phyloP scores from a whole-genome alignment of 441 rosid genomes.

The Arabidopsis lyrata region DNA sequence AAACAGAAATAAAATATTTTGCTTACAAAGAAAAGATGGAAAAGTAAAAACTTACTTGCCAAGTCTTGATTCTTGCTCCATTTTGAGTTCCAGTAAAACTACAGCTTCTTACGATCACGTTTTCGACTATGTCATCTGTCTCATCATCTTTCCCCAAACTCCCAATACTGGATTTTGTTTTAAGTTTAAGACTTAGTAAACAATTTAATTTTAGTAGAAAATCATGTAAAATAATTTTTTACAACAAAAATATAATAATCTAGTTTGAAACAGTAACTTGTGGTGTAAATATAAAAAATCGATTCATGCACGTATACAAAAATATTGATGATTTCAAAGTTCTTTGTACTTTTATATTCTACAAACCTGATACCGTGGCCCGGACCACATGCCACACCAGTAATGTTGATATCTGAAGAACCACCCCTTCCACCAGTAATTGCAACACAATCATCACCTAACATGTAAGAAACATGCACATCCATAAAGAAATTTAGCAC shows the following conservation, averaged over 20 bases:
- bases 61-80: slow-evolving; percentile 34
- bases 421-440: slow-evolving; percentile 9
- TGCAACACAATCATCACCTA: slow-evolving; percentile 44
- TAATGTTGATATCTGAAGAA: slow-evolving; percentile 25
- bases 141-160: slow-evolving; percentile 30
- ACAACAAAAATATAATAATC: background rate
- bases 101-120: slow-evolving; percentile 10
- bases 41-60: slow-evolving; percentile 7
- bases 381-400: slow-evolving; percentile 40
- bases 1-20: background rate
- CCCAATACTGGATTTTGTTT: slow-evolving; percentile 26
- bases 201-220: background rate
- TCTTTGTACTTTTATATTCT: background rate
- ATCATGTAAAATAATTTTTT: background rate
- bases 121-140: background rate
- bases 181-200: background rate
- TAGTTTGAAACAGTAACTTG: background rate
- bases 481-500: background rate
- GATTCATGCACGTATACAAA: too few relatives aligned
- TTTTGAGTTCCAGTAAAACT: slow-evolving; percentile 22
- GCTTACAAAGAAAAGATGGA: background rate
- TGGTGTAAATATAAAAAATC: background rate
- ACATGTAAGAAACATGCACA: background rate
- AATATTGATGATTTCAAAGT: background rate
- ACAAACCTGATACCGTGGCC: slow-evolving; percentile 44